phyloP scores from a whole-genome alignment of 1,284 basidiomycete species.

The Cutaneotrichosporon sp. region DNA sequence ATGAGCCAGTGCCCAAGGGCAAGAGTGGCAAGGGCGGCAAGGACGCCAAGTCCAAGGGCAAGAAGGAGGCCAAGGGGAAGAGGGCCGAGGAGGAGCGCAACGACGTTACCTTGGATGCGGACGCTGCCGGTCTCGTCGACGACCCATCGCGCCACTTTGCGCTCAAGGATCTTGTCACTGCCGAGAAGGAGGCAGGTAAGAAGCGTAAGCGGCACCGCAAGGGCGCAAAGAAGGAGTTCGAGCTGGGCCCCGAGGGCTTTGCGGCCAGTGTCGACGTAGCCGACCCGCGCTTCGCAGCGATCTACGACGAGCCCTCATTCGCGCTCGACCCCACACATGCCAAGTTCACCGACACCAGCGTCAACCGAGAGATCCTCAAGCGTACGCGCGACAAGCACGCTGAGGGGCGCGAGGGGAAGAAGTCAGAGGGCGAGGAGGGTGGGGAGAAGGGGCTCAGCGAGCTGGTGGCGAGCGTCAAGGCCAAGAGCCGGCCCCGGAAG shows the following conservation, averaged over 20 bases:
- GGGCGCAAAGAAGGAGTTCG: slow-evolving; percentile 57
- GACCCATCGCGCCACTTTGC: slow-evolving; percentile 65
- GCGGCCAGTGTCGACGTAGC: slow-evolving; percentile 65
- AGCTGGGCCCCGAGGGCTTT: slow-evolving; percentile 60
- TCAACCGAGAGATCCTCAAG: slow-evolving; percentile 74
- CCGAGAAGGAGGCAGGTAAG: slow-evolving; percentile 58
- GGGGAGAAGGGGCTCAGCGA: slow-evolving; percentile 59
- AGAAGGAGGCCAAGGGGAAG: slow-evolving; percentile 7
- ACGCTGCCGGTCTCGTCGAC: slow-evolving; percentile 20
- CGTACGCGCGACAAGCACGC: slow-evolving; percentile 45
- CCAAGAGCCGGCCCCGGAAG: slow-evolving; percentile 57
- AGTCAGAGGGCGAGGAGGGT: slow-evolving; percentile 13
- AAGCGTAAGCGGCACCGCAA: slow-evolving; percentile 56
- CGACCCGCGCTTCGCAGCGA: slow-evolving; percentile 81
- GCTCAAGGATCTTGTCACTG: slow-evolving; percentile 83
- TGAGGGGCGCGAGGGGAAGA: slow-evolving; percentile 20
- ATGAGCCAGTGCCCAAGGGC: slow-evolving; percentile 8
- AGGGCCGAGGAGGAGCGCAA: slow-evolving; percentile 28
- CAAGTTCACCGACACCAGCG: slow-evolving; percentile 83
- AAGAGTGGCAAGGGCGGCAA: slow-evolving; percentile 3
- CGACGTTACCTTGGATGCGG: slow-evolving; percentile 9
- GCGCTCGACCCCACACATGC: slow-evolving; percentile 96
- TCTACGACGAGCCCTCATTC: slow-evolving; percentile 87
- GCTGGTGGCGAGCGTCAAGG: slow-evolving; percentile 80
- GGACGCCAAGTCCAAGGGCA: slow-evolving; percentile 15